Percentiles rank a stretch among this genome's conserved stretches.
Conservation (phyloP, 306 rosid genomes). For the Citrullus amarus region DNA sequence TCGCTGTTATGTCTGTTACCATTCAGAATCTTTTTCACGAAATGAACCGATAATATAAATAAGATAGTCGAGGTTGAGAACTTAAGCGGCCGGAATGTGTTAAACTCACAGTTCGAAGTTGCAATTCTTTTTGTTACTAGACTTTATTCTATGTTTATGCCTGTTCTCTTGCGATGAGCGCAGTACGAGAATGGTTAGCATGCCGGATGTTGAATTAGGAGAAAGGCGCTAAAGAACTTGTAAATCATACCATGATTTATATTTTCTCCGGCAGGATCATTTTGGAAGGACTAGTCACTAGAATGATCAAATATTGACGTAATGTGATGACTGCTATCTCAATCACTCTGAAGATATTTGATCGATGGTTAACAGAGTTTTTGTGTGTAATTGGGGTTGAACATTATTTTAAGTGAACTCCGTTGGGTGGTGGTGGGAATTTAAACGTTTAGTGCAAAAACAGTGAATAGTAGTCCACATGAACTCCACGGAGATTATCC, state of each 20-base stretch:
- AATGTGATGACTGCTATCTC: not conserved
- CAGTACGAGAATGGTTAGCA: not conserved
- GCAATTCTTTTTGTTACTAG: not conserved
- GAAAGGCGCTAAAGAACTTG: not conserved
- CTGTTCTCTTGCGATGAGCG: not conserved
- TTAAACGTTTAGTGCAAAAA: not conserved
- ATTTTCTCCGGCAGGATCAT: not conserved
- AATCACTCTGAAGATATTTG: not conserved
- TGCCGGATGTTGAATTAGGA: not conserved
- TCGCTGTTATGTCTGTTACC: not conserved
- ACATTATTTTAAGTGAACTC: not conserved
- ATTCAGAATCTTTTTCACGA: not conserved
- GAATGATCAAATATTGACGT: not conserved
- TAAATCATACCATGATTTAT: not conserved
- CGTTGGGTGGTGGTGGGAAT: not conserved
- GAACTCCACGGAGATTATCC: not conserved
- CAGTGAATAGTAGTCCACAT: not conserved
- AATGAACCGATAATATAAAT: not conserved
- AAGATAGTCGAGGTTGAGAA: not conserved
- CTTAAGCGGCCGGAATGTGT: not conserved
- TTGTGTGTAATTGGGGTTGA: not conserved
- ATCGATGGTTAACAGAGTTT: not conserved
- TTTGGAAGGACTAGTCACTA: not conserved
- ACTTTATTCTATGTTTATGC: not conserved
- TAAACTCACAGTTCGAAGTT: not conserved